Conservation (phyloP, 106 monocot species). For the Agapanthus africanus region DNA sequence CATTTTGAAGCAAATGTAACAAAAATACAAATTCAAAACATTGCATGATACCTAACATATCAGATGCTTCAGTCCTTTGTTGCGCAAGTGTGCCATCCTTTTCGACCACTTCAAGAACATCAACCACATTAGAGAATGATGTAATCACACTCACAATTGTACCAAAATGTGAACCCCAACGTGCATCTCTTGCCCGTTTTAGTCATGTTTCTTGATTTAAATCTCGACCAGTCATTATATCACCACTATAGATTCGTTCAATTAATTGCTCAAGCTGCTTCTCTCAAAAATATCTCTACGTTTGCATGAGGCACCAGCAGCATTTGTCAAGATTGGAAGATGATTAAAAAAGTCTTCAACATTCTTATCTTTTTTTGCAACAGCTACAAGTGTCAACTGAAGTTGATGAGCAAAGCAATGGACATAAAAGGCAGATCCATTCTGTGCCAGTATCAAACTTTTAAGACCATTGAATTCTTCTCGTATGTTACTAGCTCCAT, state of each 20-base stretch:
- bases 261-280: neutral
- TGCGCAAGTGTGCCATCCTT: neutral
- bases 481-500: constrained; percentile 12
- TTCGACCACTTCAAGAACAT: neutral
- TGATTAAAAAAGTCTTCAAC: neutral
- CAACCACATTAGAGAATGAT: neutral
- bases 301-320: neutral
- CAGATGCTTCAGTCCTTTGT: neutral
- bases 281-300: neutral
- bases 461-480: constrained; percentile 11
- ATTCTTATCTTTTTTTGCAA: neutral
- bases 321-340: neutral
- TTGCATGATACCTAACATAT: neutral
- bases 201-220: constrained; percentile 5
- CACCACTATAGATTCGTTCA: neutral
- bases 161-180: constrained; percentile 13
- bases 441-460: constrained; percentile 9
- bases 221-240: neutral
- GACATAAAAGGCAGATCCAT: neutral
- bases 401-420: constrained; percentile 10
- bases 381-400: neutral
- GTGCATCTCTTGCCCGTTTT: neutral
- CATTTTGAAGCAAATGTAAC: constrained; percentile 2
- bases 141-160: neutral
- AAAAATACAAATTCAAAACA: constrained; percentile 7